Base-by-base conservation (phyloP, 106 monocot genomes). In the Chionographis japonica region DNA sequence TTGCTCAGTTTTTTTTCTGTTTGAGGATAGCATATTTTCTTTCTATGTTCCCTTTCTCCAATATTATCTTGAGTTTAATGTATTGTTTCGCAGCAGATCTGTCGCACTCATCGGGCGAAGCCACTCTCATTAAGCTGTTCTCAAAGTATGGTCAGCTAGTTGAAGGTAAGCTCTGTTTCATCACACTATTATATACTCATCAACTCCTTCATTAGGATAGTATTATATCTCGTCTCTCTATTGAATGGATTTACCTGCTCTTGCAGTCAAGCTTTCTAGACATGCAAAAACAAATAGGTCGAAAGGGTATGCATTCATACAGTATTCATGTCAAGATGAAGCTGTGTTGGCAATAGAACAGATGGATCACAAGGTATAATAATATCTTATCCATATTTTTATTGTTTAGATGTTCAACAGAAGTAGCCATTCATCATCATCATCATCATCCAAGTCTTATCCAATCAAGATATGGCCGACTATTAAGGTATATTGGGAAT, bases 251-350 rank as follows among this genome's bases (percentile, higher is more conserved):
- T 12, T 42, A 43, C 56, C 19, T 41, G 8, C 67, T 68, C 37
- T 62, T 12, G 39, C 80, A 80, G 83, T 83, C 51, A 58, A 80
- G 72, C 60, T 87, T 51, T 62, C 75, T 4, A 78, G 61, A 57
- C 77, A 88, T 51, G 79, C 80, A 61, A 65, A 72, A 8, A 72
- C 78, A 55, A 88, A 81, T 55, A 81, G 18, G 41, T 84, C 81
- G 20, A 84, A 88, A 74, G 88, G 84, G 2, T 84, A 79, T 71
- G 88, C 81, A 8, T 89, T 89, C 56, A 65, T 89, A 42, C 84
- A 89, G 54, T 89, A 89, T 62, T 53, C 63, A 50, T 72, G 70
- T 68, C 88, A 79, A 53, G 88, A 89, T 55, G 84, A 82, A 52
- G 84, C 84, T 12, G 13, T 89, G 51, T 52, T 70, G 11, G 88